These are phyloP conservation scores for Paramyrothecium roridum DNA, from an alignment of 2,329 filamentous ascomycete genomes.

Conservation along the genomic window DNA sequence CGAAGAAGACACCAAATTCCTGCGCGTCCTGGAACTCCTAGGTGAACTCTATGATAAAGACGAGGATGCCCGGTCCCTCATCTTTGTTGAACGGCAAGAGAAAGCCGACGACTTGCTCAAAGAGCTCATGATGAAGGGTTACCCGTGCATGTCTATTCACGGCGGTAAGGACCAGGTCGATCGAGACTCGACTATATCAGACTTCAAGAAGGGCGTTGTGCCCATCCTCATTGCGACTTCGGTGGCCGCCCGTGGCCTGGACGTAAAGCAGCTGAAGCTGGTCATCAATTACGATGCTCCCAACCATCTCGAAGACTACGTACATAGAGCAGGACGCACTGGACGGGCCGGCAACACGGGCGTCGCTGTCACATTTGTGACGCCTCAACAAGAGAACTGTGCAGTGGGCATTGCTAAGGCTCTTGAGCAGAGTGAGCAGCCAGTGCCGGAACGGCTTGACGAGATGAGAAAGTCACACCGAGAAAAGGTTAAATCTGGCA, in stretches of 20 bases:
- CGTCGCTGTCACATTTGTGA: constrained; percentile 91
- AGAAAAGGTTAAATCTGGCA: constrained; percentile 89
- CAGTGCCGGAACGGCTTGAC: constrained; percentile 67
- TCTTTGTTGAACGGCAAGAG: constrained; percentile 92
- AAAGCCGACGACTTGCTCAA: constrained; percentile 78
- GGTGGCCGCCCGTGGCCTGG: constrained; percentile 88
- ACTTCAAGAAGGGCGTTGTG: constrained; percentile 89
- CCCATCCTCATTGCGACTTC: constrained; percentile 93
- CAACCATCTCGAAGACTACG: constrained; percentile 94
- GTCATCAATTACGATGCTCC: constrained; percentile 95
- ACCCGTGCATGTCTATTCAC: constrained; percentile 90
- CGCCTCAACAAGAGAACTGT: constrained; percentile 86
- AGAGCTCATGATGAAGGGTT: constrained; percentile 78
- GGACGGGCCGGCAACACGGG: constrained; percentile 93
- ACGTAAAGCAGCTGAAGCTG: constrained; percentile 93
- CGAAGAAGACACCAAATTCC: constrained; percentile 78
- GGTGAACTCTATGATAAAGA: constrained; percentile 84
- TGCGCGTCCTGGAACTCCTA: constrained; percentile 78
- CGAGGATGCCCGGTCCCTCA: constrained; percentile 83
- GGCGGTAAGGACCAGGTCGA: constrained; percentile 93
- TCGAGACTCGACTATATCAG: constrained; percentile 84
- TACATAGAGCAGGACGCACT: constrained; percentile 89
- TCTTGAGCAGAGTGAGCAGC: constrained; percentile 84
- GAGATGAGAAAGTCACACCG: constrained; percentile 71
- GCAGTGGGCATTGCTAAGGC: constrained; percentile 87